Base-by-base conservation (phyloP, 2,329 filamentous ascomycete genomes). In the Colletotrichum sansevieriae region DNA sequence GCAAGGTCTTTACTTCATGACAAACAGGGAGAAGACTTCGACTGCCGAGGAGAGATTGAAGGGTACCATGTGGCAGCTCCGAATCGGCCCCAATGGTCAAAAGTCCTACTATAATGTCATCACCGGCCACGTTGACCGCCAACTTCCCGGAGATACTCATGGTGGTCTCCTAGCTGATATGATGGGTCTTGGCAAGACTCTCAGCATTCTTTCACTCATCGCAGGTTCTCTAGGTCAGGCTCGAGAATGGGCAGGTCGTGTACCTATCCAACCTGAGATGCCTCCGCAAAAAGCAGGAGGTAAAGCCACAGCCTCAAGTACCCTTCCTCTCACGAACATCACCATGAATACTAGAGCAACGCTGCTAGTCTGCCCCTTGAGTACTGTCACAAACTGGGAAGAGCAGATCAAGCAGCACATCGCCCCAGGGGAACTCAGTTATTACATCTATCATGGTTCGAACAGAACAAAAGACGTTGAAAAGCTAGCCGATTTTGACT, bases 381-480 rank as follows among this genome's bases (percentile, higher is more conserved):
- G 93, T 75, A 96, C 95, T 0, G 90, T 98, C 66, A 91, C 92
- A 29, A 99, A 98, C 75, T 99, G 96, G 96, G 92, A 95, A 74
- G 90, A 94, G 73, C 96, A 99, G 79, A 93, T 98, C 70, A 91
- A 91, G 74, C 87, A 92, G 67, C 96, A 99, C 78, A 83, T 97
- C 52, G 84, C 87, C 57, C 84, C 87, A 0, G 86, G 84, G 0
- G 81, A 86, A 8, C 76, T 98, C 18, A 90, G 83, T 1, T 93
- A 89, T 75, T 93, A 96, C 76, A 88, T 96, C 63, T 98, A 98
- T 72, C 96, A 99, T 77, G 96, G 96, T 3, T 83, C 89, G 0
- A 91, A 89, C 73, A 89, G 96, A 7, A 90, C 88, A 71, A 92
- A 90, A 70, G 89, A 94, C 71, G 79, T 89, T 0, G 83, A 86